Base-by-base conservation (phyloP, 352 stramenopile genomes). In the Lagenidium sp. region DNA sequence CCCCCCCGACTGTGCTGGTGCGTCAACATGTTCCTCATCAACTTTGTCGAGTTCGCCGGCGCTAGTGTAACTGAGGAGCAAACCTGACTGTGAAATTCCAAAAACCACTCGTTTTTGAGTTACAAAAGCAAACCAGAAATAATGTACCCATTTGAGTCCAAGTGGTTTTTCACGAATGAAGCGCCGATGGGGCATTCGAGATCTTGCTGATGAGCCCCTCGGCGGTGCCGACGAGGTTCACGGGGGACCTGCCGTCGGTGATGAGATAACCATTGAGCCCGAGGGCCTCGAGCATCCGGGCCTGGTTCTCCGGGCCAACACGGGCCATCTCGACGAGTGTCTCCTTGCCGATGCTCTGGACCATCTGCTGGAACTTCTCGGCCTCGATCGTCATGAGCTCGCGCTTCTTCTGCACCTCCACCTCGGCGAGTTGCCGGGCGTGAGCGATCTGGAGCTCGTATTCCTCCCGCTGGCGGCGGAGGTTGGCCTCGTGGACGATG, bases 281-380 rank as follows among this genome's bases (percentile, higher is more conserved):
- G 15, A 90, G 55, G 23, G 74, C 70, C 35, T 80, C 62, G 28
- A 90, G 60, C 69, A 90, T 77, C 57, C 84, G 82, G 15, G 83
- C 77, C 44, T 90, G 77, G n/a, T 59, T 70, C 36, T 90, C 77
- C 0, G 77, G 77, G 0, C 77, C 77, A 0, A 74, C 77, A 20
- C 74, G 71, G 25, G 77, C 77, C 21, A 90, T 60, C 41, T 80
- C 72, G 19, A 87, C 72, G 30, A 90, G 67, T 48, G 77, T 90
- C 39, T 84, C 71, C 35, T 83, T 68, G 41, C 77, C 77, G 21
- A 90, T 65, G 41, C 70, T 82, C 28, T 50, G 57, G 21, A 90
- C 73, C 77, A 90, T 90, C 46, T 85, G 68, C 56, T 85, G 64
- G 55, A 90, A 90, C 49, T 85, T 84, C 36, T 87, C 77, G 30